phyloP scores from a whole-genome alignment of 352 stramenopile species.

The Phytophthora pini region DNA sequence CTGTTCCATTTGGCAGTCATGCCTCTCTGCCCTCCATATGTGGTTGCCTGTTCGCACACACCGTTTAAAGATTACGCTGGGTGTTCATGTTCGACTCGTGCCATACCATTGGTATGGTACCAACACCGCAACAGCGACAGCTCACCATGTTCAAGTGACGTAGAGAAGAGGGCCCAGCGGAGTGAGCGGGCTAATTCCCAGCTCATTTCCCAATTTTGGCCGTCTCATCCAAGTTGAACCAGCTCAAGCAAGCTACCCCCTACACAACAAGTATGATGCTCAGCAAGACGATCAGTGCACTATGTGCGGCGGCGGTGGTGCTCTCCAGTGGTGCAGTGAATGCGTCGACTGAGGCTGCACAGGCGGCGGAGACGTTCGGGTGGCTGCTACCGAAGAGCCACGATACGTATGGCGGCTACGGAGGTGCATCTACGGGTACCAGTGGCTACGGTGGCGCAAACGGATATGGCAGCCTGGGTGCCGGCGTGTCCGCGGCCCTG shows the following conservation, averaged over 20 bases:
- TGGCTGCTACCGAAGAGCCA: slow-evolving; percentile 13
- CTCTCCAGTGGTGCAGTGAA: background rate
- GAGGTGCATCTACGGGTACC: background rate
- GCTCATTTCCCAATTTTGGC: slow-evolving; percentile 20
- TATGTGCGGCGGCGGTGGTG: background rate
- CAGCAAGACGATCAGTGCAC: slow-evolving; percentile 10
- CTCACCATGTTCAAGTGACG: too few species aligned
- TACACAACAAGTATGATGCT: slow-evolving; percentile 23
- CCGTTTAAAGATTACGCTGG: too few species aligned
- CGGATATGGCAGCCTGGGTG: slow-evolving; percentile 1
- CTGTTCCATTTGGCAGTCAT: too few species aligned
- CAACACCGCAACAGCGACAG: too few species aligned
- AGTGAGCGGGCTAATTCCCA: background rate
- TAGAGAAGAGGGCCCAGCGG: too few species aligned
- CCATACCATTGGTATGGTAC: too few species aligned
- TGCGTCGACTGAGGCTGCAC: background rate
- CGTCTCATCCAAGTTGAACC: slow-evolving; percentile 2
- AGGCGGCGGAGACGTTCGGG: slow-evolving; percentile 3
- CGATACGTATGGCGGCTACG: slow-evolving; percentile 5
- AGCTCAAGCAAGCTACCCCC: slow-evolving; percentile 1
- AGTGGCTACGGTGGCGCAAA: slow-evolving; percentile 4
- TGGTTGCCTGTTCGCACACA: too few species aligned
- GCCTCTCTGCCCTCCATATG: too few species aligned
- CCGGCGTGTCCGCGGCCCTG: background rate
- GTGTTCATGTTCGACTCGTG: too few species aligned